Evolutionary conservation across 352 stramenopile species (phyloP).

Genomic region (Pythium pyrilobum): DNA sequence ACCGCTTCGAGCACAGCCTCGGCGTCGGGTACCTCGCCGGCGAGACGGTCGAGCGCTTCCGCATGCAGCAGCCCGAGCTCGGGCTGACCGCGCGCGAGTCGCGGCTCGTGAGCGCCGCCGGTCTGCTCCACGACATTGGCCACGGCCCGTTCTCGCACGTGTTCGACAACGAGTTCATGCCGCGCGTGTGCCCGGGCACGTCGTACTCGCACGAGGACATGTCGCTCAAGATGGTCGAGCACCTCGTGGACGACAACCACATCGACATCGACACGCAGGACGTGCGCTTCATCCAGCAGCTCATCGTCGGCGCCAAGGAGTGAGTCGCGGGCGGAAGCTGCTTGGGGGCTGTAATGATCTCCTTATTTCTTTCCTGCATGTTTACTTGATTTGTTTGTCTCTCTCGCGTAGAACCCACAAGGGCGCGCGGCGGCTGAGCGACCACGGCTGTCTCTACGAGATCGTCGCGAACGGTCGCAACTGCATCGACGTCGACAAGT

Average conservation of each 20-base stretch:
- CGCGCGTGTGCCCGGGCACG: conserved; percentile 28
- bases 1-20: conserved; percentile 95
- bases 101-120: conserved; percentile 58
- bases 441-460: conserved; percentile 83
- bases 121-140: conserved; percentile 83
- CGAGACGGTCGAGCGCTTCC: conserved; percentile 82
- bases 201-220: conserved; percentile 82
- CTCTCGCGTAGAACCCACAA: conserved; percentile 32
- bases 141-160: conserved; percentile 96
- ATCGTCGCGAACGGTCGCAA: conserved; percentile 90
- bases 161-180: conserved; percentile 92
- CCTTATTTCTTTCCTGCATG: neutral
- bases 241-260: conserved; percentile 74
- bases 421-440: conserved; percentile 35
- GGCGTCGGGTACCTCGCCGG: conserved; percentile 93
- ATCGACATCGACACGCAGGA: conserved; percentile 71
- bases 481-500: conserved; percentile 91
- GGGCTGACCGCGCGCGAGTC: conserved; percentile 87
- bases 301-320: conserved; percentile 79
- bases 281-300: conserved; percentile 70
- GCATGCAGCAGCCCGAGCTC: conserved; percentile 82
- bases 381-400: neutral
- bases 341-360: too few relatives aligned
- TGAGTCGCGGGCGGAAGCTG: too few relatives aligned
- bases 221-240: conserved; percentile 74